These are phyloP conservation scores for Neurospora pannonica DNA, from an alignment of 495 filamentous ascomycete genomes.

Conservation along the genomic window DNA sequence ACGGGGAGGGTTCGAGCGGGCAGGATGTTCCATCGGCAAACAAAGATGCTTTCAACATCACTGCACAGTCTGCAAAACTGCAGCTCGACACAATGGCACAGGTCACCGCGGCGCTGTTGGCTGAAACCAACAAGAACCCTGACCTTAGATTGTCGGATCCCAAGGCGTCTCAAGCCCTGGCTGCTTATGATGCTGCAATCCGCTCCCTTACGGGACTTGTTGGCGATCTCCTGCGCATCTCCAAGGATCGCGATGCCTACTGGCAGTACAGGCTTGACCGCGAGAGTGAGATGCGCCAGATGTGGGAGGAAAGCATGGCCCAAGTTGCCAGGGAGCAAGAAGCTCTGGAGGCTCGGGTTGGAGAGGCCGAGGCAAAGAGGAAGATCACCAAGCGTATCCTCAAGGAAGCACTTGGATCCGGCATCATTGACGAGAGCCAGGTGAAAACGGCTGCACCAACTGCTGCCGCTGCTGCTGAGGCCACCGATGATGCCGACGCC, in stretches of 20 bases:
- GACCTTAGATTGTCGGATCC: constrained; percentile 62
- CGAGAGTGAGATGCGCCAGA: constrained; percentile 74
- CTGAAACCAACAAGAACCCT: constrained; percentile 61
- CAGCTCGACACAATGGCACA: constrained; percentile 83
- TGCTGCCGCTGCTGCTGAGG: constrained; percentile 14
- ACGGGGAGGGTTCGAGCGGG: constrained; percentile 71
- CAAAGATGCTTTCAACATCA: constrained; percentile 91
- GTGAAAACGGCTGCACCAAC: constrained; percentile 28
- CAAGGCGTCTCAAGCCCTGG: constrained; percentile 65
- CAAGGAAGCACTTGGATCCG: constrained; percentile 70
- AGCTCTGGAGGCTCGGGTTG: constrained; percentile 73
- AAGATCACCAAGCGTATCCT: constrained; percentile 83
- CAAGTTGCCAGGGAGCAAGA: constrained; percentile 89
- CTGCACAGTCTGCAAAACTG: constrained; percentile 85
- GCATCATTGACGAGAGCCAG: constrained; percentile 34
- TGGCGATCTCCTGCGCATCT: constrained; percentile 82
- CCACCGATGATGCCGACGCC: constrained; percentile 21
- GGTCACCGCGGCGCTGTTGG: constrained; percentile 71
- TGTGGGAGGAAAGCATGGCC: constrained; percentile 99
- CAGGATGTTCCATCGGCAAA: constrained; percentile 59
- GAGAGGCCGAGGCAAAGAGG: constrained; percentile 82
- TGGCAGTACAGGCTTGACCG: constrained; percentile 93
- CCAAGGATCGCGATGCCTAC: constrained; percentile 84
- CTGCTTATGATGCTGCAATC: constrained; percentile 82
- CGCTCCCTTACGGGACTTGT: constrained; percentile 77